These are phyloP conservation scores for Aspergillus candidus DNA, from an alignment of 2,329 filamentous ascomycete genomes.

Conservation along the genomic window DNA sequence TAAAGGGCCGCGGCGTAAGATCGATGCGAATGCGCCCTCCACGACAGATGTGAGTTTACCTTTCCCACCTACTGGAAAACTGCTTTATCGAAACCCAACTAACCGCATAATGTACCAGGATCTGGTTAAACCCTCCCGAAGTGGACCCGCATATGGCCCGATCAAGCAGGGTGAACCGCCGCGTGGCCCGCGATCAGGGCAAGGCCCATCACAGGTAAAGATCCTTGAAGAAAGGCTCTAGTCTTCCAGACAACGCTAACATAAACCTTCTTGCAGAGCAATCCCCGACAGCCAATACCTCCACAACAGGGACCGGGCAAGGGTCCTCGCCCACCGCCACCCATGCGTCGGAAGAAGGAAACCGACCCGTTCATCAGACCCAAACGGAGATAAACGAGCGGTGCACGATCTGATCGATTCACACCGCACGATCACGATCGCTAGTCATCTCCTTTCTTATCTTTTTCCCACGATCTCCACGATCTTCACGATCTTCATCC, in stretches of 20 bases:
- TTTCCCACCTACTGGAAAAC: not conserved
- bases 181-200: slow-evolving; percentile 10
- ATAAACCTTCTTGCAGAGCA: slow-evolving; percentile 10
- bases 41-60: slow-evolving; percentile 13
- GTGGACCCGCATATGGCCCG: slow-evolving; percentile 27
- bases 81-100: not conserved
- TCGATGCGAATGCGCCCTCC: slow-evolving; percentile 19
- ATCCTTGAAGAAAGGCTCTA: too few relatives aligned
- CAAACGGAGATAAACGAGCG: slow-evolving; percentile 26
- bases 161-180: slow-evolving; percentile 15
- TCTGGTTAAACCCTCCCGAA: slow-evolving; percentile 36
- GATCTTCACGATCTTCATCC: not conserved
- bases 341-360: slow-evolving; percentile 35
- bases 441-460: not conserved
- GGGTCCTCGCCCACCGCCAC: slow-evolving; percentile 23
- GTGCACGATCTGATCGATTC: not conserved
- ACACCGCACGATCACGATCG: not conserved
- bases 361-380: slow-evolving; percentile 39
- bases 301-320: slow-evolving; percentile 15
- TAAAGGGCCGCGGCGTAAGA: slow-evolving; percentile 18
- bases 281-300: slow-evolving; percentile 11
- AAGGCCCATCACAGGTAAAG: slow-evolving; percentile 17
- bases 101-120: slow-evolving; percentile 20
- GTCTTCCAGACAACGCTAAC: slow-evolving; percentile 9
- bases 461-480: not conserved